Percentiles rank a stretch among this genome's conserved stretches.
phyloP scores from a whole-genome alignment of 2,329 filamentous ascomycete genomes.

The Alternaria burnsii region DNA sequence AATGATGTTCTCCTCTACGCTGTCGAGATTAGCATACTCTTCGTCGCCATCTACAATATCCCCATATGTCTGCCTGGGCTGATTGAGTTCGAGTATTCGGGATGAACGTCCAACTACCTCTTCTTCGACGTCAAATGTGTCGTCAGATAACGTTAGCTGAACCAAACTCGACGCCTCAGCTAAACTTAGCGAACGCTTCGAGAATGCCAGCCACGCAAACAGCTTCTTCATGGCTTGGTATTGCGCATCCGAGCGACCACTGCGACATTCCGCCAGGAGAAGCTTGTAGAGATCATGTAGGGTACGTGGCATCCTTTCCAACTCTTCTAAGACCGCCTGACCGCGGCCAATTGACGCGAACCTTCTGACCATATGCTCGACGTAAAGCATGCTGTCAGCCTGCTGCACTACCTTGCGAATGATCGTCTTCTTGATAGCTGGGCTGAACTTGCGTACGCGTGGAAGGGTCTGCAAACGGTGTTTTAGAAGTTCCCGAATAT shows the following conservation, averaged over 20 bases:
- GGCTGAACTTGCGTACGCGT: conserved; percentile 26
- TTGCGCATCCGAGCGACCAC: conserved; percentile 24
- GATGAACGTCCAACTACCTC: conserved; percentile 32
- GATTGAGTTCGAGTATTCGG: conserved; percentile 28
- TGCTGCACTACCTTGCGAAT: conserved; percentile 38
- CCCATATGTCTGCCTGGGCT: conserved; percentile 9
- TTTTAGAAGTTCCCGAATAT: conserved; percentile 1
- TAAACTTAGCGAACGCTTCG: conserved; percentile 28
- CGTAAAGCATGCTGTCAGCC: conserved; percentile 50
- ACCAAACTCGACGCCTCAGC: conserved; percentile 27
- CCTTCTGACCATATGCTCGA: conserved; percentile 45
- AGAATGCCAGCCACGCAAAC: conserved; percentile 35
- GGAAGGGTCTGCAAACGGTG: not conserved
- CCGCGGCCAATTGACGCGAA: conserved; percentile 47
- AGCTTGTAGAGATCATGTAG: conserved; percentile 26
- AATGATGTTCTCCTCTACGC: conserved; percentile 5
- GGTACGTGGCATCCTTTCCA: conserved; percentile 33
- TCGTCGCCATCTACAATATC: conserved; percentile 22
- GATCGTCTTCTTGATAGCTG: conserved; percentile 41
- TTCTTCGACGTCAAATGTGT: conserved; percentile 18
- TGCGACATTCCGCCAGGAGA: conserved; percentile 26
- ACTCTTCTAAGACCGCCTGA: conserved; percentile 41
- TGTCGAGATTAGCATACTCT: conserved; percentile 13
- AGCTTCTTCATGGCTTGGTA: conserved; percentile 27
- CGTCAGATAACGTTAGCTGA: conserved; percentile 16